Evolutionary conservation across 805 yeast species (phyloP).

Genomic region (Spathaspora hagerdaliae): DNA sequence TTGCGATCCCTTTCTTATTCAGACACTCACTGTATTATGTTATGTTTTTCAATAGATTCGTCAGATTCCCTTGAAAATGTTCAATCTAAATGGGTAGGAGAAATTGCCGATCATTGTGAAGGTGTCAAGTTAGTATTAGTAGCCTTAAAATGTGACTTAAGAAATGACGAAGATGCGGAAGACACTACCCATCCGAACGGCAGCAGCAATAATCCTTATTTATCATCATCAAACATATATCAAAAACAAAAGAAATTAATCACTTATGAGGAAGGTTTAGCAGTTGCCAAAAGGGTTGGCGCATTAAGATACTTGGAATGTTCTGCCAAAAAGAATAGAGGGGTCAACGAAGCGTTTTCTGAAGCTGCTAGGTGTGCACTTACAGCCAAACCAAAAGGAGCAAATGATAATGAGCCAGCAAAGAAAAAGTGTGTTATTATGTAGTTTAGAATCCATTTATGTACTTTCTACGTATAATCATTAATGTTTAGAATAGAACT

Average conservation of each 20-base stretch:
- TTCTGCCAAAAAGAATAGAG: constrained; percentile 92
- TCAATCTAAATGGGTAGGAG: constrained; percentile 95
- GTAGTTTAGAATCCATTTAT: constrained; percentile 15
- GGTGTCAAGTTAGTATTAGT: constrained; percentile 92
- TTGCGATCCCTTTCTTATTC: constrained; percentile 87
- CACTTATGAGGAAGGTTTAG: constrained; percentile 88
- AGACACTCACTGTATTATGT: constrained; percentile 95
- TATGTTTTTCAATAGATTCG: constrained; percentile 92
- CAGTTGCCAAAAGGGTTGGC: constrained; percentile 88
- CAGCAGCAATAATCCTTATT: constrained; percentile 23
- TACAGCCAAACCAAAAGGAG: constrained; percentile 81
- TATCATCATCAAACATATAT: constrained; percentile 29
- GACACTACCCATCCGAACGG: constrained; percentile 19
- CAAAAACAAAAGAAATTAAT: constrained; percentile 52
- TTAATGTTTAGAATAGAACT: neutral
- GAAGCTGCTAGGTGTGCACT: constrained; percentile 98
- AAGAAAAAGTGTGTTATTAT: constrained; percentile 37
- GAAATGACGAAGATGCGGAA: constrained; percentile 56
- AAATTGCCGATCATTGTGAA: constrained; percentile 93
- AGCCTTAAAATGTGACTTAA: constrained; percentile 90
- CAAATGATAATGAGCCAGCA: constrained; percentile 44
- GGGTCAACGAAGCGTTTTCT: constrained; percentile 98
- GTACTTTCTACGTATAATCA: neutral
- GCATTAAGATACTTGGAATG: constrained; percentile 95
- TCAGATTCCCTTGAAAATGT: constrained; percentile 93